Evolutionary conservation across 306 rosid species (phyloP), one percentile per base, ranked within the genome.

Genomic region (Lathyrus sativus): DNA sequence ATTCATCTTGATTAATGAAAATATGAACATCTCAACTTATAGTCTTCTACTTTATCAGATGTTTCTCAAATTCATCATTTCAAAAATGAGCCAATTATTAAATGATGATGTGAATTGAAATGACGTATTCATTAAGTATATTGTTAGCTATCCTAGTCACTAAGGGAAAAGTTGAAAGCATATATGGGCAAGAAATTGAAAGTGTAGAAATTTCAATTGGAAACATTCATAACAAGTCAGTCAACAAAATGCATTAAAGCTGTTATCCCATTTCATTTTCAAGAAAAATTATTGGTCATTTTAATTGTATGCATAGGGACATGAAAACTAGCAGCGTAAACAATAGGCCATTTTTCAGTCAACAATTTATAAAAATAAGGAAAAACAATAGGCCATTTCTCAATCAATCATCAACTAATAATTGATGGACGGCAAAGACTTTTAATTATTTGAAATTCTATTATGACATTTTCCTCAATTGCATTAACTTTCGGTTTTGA

Each of bases 381-480:
- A 35, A 35, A 35, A 33, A 6, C 2, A 6, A 33, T 31, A 31
- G 7, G 7, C 35, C 7, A 12, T 14, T 45, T 45, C 28, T 9
- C 29, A 9, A 51, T 55, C 61, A 55, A 26, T 55, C 37, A 55
- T 69, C 55, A 54, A 54, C 53, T 8, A 29, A 17, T 70, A 44
- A 48, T 11, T 71, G 60, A 18, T 72, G 69, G 13, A 72, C 44
- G 70, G 18, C 56, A 62, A 38, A 11, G 70, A 73, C 56, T 62
- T 60, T 22, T 29, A 22, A 31, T 31, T 19, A 48, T 48, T 72
- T 57, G 42, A 72, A 61, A 13, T 44, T 33, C 11, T n/a, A 26
- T 18, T 60, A 18, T 60, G 14, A 68, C 19, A 48, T 46, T 64
- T 62, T 60, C 51, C n/a, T 19, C 29, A 48, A 19, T 13, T 46